Percentiles rank a stretch among this genome's conserved stretches.
Conservation (phyloP, 768 basidiomycete species). For the Trametes meyenii region DNA sequence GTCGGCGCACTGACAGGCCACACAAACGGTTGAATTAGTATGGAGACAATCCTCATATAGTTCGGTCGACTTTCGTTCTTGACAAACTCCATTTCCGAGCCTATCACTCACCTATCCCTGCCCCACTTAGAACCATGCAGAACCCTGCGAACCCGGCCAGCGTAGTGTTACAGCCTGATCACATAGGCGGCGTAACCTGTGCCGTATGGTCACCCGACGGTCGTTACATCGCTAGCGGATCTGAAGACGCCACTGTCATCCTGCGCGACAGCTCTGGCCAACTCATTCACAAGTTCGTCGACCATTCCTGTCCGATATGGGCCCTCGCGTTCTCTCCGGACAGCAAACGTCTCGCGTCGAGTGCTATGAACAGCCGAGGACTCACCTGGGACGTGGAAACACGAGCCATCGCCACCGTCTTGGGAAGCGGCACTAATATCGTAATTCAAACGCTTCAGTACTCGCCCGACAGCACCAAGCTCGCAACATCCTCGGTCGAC, state of each 20-base stretch:
- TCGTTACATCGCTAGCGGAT: constrained; percentile 26
- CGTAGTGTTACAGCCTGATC: constrained; percentile 8
- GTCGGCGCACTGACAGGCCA: too few species aligned
- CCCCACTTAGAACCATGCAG: too few species aligned
- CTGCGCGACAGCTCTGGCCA: constrained; percentile 24
- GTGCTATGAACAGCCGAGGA: constrained; percentile 12
- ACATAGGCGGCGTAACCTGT: constrained; percentile 15
- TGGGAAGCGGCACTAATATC: constrained; percentile 29
- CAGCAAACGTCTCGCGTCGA: constrained; percentile 23
- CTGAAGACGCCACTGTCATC: constrained; percentile 25
- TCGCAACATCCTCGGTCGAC: constrained; percentile 32
- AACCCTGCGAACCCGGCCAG: not conserved
- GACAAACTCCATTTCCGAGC: too few species aligned
- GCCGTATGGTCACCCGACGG: constrained; percentile 34
- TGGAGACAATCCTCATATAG: too few species aligned
- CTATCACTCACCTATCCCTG: too few species aligned
- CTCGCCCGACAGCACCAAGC: constrained; percentile 25
- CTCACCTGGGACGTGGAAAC: constrained; percentile 26
- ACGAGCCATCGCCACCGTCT: not conserved
- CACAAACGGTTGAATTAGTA: too few species aligned
- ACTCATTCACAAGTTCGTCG: not conserved
- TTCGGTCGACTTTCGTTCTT: too few species aligned
- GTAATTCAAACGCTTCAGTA: constrained; percentile 24
- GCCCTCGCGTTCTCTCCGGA: constrained; percentile 28
- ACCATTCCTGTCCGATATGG: constrained; percentile 15